Evolutionary conservation across 345 rosid species (phyloP), one percentile per base, ranked within the genome.

Genomic region (Physaria fendleri): DNA sequence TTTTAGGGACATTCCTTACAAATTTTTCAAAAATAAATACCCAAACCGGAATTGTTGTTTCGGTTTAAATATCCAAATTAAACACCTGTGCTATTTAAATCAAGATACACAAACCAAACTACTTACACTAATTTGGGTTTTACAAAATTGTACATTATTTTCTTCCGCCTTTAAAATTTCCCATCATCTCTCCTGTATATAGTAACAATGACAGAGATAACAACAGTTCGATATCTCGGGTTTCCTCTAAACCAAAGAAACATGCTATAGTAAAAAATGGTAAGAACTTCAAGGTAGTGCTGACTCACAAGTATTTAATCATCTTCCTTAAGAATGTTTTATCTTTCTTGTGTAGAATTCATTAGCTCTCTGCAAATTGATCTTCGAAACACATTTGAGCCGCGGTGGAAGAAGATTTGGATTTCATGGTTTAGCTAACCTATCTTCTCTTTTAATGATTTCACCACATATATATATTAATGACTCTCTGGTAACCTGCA

Each of bases 401-500:
- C 39, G 3, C n/a, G 48, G 53, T 62, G 40, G 69, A 69, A 69
- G 34, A 21, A 15, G 23, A 35, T 6, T 48, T n/a, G 38, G n/a
- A 6, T 42, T 50, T 41, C 37, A 66, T 34, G 56, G 25, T 7
- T 21, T 37, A 16, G 37, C 51, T 67, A 56, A 38, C 15, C 59
- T 38, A 57, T 5, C 55, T 59, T 68, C 5, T 45, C 15, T 65
- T 28, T 62, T 42, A 42, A 30, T 21, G 40, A 49, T 49, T 14
- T 41, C 54, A 49, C 25, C 33, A 8, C 10, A 41, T 18, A 30
- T 24, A n/a, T n/a, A 48, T 25, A 46, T 76, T 69, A 92, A 45
- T 88, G 93, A 76, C 93, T 88, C 81, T 85, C 93, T 3, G 96
- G 96, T 69, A 88, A 77, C 85, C 98, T 88, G 83, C 70, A 71